Evolutionary conservation across 805 yeast genomes (phyloP), one percentile per base, ranked within the genome.

Genomic region (Yarrowia keelungensis): DNA sequence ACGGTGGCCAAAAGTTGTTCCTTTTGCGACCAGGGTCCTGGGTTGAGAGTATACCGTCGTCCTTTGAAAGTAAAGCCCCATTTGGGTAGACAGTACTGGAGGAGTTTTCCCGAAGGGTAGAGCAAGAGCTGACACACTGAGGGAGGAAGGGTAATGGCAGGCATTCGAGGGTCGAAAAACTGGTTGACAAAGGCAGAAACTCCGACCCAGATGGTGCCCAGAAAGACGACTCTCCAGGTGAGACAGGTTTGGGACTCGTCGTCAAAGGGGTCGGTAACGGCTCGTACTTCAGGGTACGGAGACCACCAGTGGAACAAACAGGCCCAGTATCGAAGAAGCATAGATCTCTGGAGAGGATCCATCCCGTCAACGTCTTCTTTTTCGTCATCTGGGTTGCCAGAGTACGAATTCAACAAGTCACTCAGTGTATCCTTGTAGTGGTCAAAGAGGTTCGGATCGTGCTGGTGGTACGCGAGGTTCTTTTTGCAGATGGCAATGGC

Each of bases 161-260:
- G 53, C n/a, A 47, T 12, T 26, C 53, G 53, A 14, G 53, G 53
- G n/a, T 47, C 53, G 53, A 47, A 47, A 47, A 47, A 47, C 53
- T 26, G 36, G 53, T 47, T 47, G 53, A 47, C 53, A 47, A 47
- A 47, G 2, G 53, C 53, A 2, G 19, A 19, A 5, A 47, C 36
- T 2, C 53, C 53, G 16, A 47, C 53, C 53, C 53, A 47, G 11
- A 47, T 47, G 12, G 53, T 47, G 9, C 53, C 53, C 53, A 47
- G 53, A 12, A 47, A 16, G 5, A 47, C 15, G 3, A 47, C 53
- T 26, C 53, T 9, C 53, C 53, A 47, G 53, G 53, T 47, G 5
- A 47, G 11, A 32, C 36, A 26, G 12, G n/a, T 47, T 19, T 47
- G 53, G 5, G 14, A 5, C 1, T 46, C 50, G 15, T 47, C 53